Conservation (phyloP, 2,329 filamentous ascomycete species). For the Dendryphion nanum region DNA sequence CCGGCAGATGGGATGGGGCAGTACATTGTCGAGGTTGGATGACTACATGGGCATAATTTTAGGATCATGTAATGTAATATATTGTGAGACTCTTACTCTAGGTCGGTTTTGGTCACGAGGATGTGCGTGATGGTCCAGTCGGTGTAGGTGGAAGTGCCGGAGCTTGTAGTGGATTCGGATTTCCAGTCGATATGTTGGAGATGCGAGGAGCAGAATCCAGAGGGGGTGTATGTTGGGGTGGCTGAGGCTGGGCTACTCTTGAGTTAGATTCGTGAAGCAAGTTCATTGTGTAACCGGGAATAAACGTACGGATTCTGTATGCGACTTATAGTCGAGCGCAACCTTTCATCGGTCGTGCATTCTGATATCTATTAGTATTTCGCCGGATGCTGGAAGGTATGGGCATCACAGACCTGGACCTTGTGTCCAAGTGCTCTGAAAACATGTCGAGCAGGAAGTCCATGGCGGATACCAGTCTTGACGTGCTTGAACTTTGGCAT, state of each 20-base stretch:
- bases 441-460: conserved; percentile 10
- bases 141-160: conserved; percentile 10
- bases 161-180: conserved; percentile 3
- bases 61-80: neutral
- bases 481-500: neutral
- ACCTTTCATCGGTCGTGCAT: conserved; percentile 9
- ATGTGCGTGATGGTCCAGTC: conserved; percentile 8
- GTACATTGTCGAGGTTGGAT: conserved; percentile 14
- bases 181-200: conserved; percentile 11
- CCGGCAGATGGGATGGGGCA: conserved; percentile 11
- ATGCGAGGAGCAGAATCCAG: conserved; percentile 12
- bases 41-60: too few relatives aligned
- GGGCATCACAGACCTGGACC: conserved; percentile 6
- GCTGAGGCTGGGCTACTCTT: conserved; percentile 9
- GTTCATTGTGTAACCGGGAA: neutral
- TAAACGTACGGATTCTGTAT: conserved; percentile 13
- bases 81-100: conserved; percentile 5
- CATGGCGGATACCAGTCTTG: conserved; percentile 6
- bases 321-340: conserved; percentile 10
- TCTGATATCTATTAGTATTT: conserved; percentile 6
- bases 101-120: conserved; percentile 12
- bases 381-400: neutral
- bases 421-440: conserved; percentile 14
- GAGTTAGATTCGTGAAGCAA: neutral
- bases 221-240: conserved; percentile 13